Base-by-base conservation (phyloP, 306 rosid species). In the Purshia tridentata region DNA sequence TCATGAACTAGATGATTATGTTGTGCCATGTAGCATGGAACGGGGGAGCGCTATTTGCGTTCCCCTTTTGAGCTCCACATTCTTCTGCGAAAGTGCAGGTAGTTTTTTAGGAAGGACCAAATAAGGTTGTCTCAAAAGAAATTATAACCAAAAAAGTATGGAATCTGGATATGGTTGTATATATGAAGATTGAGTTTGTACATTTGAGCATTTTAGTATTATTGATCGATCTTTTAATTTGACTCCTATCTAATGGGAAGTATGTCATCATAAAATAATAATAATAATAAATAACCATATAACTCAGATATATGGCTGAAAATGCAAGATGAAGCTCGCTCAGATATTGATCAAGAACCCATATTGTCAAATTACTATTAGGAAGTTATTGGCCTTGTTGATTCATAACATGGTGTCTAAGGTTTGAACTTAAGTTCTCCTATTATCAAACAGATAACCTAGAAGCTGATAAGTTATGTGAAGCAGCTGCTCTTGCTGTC, bases 401-500 rank as follows among this genome's bases (percentile, higher is more conserved):
- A 87, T 94, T 72, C 97, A 94, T 72, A 94, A 88, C 81, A 67
- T 92, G 19, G 92, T 89, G 3, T 91, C 97, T 3, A 95, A 91
- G 65, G 88, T 22, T 91, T 91, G 91, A 85, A 83, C 52, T 62
- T 58, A 63, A 51, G 80, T 81, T 90, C 87, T 84, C 89, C 85
- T 75, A 60, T 59, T 61, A 44, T 70, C 77, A 81, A 65, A 72
- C 75, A 61, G 57, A 57, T 72, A 65, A 14, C 19, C 65, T 62
- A 53, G 65, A 16, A 58, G 72, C 69, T 23, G 10, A 20, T 51
- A 53, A 4, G 23, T 37, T 13, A 37, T 42, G 64, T 35, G 29
- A 23, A 23, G 29, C 29, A 23, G 2, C 29, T 23, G 29, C 2
- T 23, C 29, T 23, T 23, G 29, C 29, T 23, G 29, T 23, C 29